Percentiles rank a stretch among this genome's conserved stretches.
phyloP scores from a whole-genome alignment of 1,284 basidiomycete species.

The Ceratobasidium theobromae region DNA sequence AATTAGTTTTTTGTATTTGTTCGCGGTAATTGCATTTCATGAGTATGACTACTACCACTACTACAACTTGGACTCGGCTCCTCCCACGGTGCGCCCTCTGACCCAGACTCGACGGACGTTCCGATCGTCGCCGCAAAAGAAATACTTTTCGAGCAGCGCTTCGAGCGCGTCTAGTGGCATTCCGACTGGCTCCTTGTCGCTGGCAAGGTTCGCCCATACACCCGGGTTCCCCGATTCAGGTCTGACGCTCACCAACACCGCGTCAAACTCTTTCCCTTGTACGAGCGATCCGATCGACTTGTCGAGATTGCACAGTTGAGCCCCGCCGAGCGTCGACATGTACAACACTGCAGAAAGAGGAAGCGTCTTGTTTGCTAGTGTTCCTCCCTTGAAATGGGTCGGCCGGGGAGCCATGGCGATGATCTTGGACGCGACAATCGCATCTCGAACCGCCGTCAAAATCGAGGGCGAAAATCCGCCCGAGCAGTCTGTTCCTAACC shows the following conservation, averaged over 20 bases:
- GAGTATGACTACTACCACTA: too few species aligned
- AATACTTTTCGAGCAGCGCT: constrained; percentile 61
- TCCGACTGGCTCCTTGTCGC: constrained; percentile 33
- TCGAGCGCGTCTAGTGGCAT: constrained; percentile 34
- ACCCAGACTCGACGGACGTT: constrained; percentile 88
- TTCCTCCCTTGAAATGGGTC: constrained; percentile 28
- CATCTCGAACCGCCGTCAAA: constrained; percentile 77
- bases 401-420: constrained; percentile 46
- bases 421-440: constrained; percentile 81
- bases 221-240: constrained; percentile 52
- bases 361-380: constrained; percentile 58
- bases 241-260: constrained; percentile 65
- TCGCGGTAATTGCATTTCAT: not conserved
- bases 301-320: constrained; percentile 75
- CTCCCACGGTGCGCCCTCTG: constrained; percentile 76
- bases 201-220: constrained; percentile 56
- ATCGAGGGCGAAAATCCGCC: constrained; percentile 89
- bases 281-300: constrained; percentile 76
- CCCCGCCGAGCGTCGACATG: constrained; percentile 91
- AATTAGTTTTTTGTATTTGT: not conserved
- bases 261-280: constrained; percentile 88
- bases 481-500: constrained; percentile 87
- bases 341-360: constrained; percentile 78
- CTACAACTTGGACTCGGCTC: too few species aligned
- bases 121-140: constrained; percentile 85